Evolutionary conservation across 169 alveolate genomes (phyloP).

Genomic region (Eimeria brunetti): DNA sequence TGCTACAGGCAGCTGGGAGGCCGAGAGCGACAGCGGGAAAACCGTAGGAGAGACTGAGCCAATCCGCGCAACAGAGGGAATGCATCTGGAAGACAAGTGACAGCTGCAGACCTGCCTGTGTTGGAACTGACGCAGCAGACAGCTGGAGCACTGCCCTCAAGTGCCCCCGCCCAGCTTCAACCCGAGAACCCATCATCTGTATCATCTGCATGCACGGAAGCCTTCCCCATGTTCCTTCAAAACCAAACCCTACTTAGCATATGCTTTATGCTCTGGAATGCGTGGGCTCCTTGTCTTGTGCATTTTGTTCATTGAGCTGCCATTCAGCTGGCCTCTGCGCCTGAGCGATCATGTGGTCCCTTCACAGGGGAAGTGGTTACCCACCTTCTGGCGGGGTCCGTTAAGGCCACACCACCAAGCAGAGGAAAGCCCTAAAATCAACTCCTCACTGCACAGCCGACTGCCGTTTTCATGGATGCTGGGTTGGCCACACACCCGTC

Average conservation of each 20-base stretch:
- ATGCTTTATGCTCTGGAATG: not conserved
- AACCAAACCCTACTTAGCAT: not conserved
- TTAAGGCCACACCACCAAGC: not conserved
- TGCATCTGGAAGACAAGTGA: not conserved
- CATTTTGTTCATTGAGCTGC: not conserved
- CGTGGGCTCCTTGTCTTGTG: slow-evolving; percentile 8
- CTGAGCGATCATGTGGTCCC: not conserved
- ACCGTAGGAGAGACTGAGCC: not conserved
- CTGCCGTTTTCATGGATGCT: not conserved
- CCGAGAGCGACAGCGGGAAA: not conserved
- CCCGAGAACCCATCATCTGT: not conserved
- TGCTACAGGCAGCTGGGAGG: not conserved
- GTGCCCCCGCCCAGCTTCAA: not conserved
- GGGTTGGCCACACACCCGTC: not conserved
- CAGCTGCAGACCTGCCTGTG: not conserved
- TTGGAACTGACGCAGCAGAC: not conserved
- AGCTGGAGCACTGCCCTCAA: not conserved
- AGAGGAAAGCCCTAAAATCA: not conserved
- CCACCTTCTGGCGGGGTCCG: not conserved
- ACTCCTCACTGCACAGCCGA: no score
- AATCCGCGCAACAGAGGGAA: not conserved
- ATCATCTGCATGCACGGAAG: not conserved
- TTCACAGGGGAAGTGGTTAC: not conserved
- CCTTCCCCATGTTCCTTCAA: not conserved
- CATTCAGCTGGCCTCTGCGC: not conserved